Evolutionary conservation across 129 eudicot genomes (phyloP), one percentile per base, ranked within the genome.

Genomic region (Flaveria linearis): DNA sequence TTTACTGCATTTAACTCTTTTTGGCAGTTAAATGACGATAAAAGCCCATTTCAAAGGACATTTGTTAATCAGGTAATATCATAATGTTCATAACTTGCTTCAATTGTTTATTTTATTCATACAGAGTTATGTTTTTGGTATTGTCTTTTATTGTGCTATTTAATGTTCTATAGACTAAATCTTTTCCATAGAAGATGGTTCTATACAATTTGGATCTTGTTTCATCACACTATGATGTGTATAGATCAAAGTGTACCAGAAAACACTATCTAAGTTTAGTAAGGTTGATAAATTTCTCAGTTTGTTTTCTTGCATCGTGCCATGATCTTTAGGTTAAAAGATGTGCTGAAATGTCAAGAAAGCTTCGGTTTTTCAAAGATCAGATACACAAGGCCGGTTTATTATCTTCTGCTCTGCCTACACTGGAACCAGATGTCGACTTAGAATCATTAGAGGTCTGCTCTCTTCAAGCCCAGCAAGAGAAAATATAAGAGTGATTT

Each of bases 261-360:
- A 53, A 55, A 25, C 22, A 63, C 18, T 63, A 55, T 9, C 55
- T 68, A 55, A 25, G 56, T 68, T 23, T 68, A 20, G 28, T 33
- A 30, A 43, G 82, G 71, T 58, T 45, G 57, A 45, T 46, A 56
- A 16, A n/a, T 55, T 13, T 77, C 57, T 72, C 68, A 42, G 14
- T 13, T 66, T 80, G 69, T 75, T 36, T 75, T 68, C 52, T 72
- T 76, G 60, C 22, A 63, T 47, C 75, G 57, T 81, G 56, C 55
- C 62, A 11, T 70, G 61, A 47, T 83, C 76, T 17, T 56, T 83
- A 93, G 98, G 97, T 94, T 28, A 94, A 94, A 87, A 75, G 96
- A 80, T 94, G 98, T 88, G 98, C 96, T 16, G 98, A 94, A 84
- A 94, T 94, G 98, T 91, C 98, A 71, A 84, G 98, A 78, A 94